Conservation (phyloP, 371 early-diverging fungal species). For the Haplosporangium sp. region DNA sequence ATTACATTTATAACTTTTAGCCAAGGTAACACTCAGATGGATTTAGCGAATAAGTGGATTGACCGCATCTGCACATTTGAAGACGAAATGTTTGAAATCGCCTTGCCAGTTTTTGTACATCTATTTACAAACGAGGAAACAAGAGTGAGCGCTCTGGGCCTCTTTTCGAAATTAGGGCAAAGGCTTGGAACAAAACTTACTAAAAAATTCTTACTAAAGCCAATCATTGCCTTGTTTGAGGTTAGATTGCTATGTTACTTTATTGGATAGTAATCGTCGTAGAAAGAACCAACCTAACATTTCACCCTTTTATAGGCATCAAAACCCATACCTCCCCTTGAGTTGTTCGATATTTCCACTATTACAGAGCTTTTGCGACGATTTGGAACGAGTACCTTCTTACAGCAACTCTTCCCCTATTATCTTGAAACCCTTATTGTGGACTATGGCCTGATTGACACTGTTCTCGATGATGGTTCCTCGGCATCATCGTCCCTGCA, state of each 20-base stretch:
- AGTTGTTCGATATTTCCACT: slow-evolving; percentile 59
- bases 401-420: slow-evolving; percentile 72
- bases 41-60: slow-evolving; percentile 68
- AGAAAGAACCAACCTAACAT: not conserved
- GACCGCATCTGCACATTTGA: slow-evolving; percentile 70
- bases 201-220: slow-evolving; percentile 66
- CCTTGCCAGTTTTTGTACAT: slow-evolving; percentile 69
- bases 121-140: slow-evolving; percentile 66
- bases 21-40: slow-evolving; percentile 37
- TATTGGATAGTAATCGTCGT: too few relatives aligned
- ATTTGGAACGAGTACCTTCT: slow-evolving; percentile 66
- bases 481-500: slow-evolving; percentile 20
- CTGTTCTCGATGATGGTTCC: slow-evolving; percentile 27
- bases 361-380: slow-evolving; percentile 66
- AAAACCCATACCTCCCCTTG: slow-evolving; percentile 66
- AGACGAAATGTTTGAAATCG: slow-evolving; percentile 71
- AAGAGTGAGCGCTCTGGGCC: slow-evolving; percentile 63
- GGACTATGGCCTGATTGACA: slow-evolving; percentile 36
- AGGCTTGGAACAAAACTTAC: slow-evolving; percentile 68
- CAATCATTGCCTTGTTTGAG: slow-evolving; percentile 72
- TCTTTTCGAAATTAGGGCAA: slow-evolving; percentile 71
- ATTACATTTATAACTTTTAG: slow-evolving; percentile 1
- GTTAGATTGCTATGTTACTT: slow-evolving; percentile 32
- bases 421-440: slow-evolving; percentile 68
- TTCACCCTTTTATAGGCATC: slow-evolving; percentile 54